These are phyloP conservation scores for Auricularia auricula-judae DNA, from an alignment of 768 basidiomycete species.

Conservation along the genomic window DNA sequence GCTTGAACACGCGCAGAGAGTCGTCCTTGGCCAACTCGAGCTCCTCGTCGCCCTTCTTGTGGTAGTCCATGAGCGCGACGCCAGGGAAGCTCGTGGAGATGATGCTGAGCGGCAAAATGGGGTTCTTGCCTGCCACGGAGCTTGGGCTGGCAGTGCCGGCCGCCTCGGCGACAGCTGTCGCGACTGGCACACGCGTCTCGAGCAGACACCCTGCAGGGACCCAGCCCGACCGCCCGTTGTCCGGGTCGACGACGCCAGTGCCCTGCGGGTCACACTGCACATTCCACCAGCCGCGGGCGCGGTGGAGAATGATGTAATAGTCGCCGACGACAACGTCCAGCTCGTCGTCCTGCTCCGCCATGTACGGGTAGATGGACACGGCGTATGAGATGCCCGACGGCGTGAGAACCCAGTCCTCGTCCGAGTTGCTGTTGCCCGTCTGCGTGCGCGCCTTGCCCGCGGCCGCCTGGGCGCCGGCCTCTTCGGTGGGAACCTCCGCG, in stretches of 20 bases:
- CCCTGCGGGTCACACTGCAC: constrained; percentile 91
- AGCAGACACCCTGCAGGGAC: constrained; percentile 95
- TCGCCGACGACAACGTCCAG: constrained; percentile 96
- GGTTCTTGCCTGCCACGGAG: constrained; percentile 40
- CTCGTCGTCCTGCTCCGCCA: constrained; percentile 97
- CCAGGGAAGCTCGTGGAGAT: constrained; percentile 98
- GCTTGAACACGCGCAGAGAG: constrained; percentile 83
- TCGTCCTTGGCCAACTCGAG: constrained; percentile 84
- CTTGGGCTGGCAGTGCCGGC: constrained; percentile 31
- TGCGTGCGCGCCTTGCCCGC: constrained; percentile 16
- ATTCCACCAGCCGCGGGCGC: constrained; percentile 99
- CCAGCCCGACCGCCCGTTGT: constrained; percentile 83
- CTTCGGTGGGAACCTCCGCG: constrained; percentile 23
- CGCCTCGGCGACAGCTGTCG: constrained; percentile 76
- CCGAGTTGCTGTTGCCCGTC: constrained; percentile 12
- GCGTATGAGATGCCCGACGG: constrained; percentile 70
- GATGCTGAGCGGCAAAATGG: constrained; percentile 82
- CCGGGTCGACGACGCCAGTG: constrained; percentile 64
- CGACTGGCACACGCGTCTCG: constrained; percentile 86
- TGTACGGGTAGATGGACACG: constrained; percentile 96
- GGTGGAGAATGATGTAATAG: constrained; percentile 85
- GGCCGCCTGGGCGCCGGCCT: constrained; percentile 12
- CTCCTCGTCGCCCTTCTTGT: constrained; percentile 88
- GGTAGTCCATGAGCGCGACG: constrained; percentile 92
- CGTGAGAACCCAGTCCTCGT: constrained; percentile 22